These are phyloP conservation scores for Viridothelium virens DNA, from an alignment of 495 filamentous ascomycete species.

Conservation along the genomic window DNA sequence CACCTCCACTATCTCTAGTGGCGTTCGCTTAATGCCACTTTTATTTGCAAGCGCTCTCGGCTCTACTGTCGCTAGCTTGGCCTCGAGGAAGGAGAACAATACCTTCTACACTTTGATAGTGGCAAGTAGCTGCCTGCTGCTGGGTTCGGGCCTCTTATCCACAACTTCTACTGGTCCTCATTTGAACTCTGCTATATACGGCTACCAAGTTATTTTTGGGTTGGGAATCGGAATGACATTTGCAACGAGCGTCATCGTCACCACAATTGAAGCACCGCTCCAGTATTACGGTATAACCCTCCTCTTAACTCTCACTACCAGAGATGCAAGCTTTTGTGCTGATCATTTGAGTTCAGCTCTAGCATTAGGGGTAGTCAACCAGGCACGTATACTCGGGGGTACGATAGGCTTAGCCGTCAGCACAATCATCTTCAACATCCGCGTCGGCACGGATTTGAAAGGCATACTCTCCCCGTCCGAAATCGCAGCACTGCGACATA, in stretches of 20 bases:
- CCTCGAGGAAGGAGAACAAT: constrained; percentile 9
- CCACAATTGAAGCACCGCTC: constrained; percentile 7
- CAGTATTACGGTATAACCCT: constrained; percentile 6
- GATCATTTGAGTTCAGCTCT: constrained; percentile 11
- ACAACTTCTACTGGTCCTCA: constrained; percentile 6
- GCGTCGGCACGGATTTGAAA: constrained; percentile 8
- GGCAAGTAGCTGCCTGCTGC: constrained; percentile 7
- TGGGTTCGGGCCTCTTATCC: constrained; percentile 16
- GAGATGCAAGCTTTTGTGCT: not conserved
- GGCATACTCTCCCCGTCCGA: constrained; percentile 7
- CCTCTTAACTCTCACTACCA: not conserved
- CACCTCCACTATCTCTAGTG: constrained; percentile 12
- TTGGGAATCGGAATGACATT: constrained; percentile 15
- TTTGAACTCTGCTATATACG: constrained; percentile 3
- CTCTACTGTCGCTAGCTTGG: constrained; percentile 13
- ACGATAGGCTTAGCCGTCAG: constrained; percentile 14
- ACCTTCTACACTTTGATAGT: constrained; percentile 13
- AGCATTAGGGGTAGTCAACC: constrained; percentile 15
- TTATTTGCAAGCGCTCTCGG: constrained; percentile 15
- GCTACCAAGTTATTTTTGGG: constrained; percentile 13
- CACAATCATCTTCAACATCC: constrained; percentile 15
- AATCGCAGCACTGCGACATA: constrained; percentile 11
- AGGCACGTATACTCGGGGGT: constrained; percentile 15
- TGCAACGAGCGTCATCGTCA: constrained; percentile 8
- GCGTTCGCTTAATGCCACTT: constrained; percentile 16